phyloP scores from a whole-genome alignment of 305 asterid genomes.

The Rubia tinctorum region DNA sequence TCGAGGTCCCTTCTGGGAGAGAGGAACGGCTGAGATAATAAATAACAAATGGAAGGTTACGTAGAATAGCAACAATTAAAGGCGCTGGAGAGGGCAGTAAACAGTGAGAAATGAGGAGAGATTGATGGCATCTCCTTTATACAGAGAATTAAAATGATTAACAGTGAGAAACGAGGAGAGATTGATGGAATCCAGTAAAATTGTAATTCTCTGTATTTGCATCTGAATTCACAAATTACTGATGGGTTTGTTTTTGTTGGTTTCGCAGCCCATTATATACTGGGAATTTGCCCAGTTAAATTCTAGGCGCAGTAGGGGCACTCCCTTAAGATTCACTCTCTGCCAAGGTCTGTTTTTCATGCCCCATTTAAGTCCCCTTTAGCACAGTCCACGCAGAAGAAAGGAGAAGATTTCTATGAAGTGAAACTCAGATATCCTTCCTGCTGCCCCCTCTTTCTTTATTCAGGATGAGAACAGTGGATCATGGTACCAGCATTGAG shows the following conservation, averaged over 20 bases:
- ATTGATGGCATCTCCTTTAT: too few relatives aligned
- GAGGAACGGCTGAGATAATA: constrained; percentile 12
- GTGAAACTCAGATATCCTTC: constrained; percentile 1
- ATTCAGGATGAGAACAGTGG: too few relatives aligned
- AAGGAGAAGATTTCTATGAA: constrained; percentile 57
- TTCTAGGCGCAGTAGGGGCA: constrained; percentile 70
- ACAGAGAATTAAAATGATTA: too few relatives aligned
- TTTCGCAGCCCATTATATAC: too few relatives aligned
- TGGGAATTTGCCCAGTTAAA: too few relatives aligned
- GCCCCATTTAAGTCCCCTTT: too few relatives aligned
- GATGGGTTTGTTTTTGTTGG: too few relatives aligned
- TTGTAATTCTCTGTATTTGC: too few relatives aligned
- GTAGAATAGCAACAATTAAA: neutral
- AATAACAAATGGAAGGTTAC: neutral
- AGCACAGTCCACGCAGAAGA: constrained; percentile 35
- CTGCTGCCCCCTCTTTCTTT: constrained; percentile 12
- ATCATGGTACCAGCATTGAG: constrained; percentile 84
- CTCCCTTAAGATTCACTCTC: too few relatives aligned
- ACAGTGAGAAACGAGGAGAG: too few relatives aligned
- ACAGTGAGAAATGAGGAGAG: neutral
- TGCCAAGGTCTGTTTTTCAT: neutral
- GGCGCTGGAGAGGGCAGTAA: neutral
- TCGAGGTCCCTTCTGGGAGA: constrained; percentile 21
- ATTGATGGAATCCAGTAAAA: too few relatives aligned
- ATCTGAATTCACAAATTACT: too few relatives aligned